Conservation (phyloP, 2,329 filamentous ascomycete species). For the Calonectria crousiana region DNA sequence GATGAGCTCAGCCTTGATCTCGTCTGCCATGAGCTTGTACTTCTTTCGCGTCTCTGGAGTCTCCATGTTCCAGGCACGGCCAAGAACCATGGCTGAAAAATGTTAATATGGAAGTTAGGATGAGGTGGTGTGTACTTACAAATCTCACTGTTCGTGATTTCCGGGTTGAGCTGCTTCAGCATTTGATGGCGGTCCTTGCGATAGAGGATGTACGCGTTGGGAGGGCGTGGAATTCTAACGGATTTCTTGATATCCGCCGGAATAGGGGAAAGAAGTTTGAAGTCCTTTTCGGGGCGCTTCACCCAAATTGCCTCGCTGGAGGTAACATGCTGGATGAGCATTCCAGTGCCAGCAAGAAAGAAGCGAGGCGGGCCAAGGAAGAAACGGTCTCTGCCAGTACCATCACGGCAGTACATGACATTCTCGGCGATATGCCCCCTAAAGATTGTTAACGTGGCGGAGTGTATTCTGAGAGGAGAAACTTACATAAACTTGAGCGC, state of each 20-base stretch:
- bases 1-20: conserved; percentile 47
- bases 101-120: conserved; percentile 7
- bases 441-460: background rate
- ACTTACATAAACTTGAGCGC: background rate
- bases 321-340: background rate
- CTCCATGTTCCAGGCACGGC: conserved; percentile 53
- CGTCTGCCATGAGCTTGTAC: conserved; percentile 48
- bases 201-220: conserved; percentile 58
- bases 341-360: conserved; percentile 30
- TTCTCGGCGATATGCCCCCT: conserved; percentile 22
- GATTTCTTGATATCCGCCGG: background rate
- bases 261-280: background rate
- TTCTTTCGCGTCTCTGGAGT: conserved; percentile 43
- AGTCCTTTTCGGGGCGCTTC: background rate
- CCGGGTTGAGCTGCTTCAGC: conserved; percentile 50
- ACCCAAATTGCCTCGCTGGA: background rate
- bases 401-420: conserved; percentile 45
- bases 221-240: conserved; percentile 51
- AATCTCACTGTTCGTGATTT: conserved; percentile 57
- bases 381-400: conserved; percentile 39
- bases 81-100: conserved; percentile 51
- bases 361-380: conserved; percentile 44
- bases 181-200: conserved; percentile 53
- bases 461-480: background rate
- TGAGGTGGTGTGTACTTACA: conserved; percentile 49